Conservation (phyloP, 2,329 filamentous ascomycete species). For the Tolypocladium album region DNA sequence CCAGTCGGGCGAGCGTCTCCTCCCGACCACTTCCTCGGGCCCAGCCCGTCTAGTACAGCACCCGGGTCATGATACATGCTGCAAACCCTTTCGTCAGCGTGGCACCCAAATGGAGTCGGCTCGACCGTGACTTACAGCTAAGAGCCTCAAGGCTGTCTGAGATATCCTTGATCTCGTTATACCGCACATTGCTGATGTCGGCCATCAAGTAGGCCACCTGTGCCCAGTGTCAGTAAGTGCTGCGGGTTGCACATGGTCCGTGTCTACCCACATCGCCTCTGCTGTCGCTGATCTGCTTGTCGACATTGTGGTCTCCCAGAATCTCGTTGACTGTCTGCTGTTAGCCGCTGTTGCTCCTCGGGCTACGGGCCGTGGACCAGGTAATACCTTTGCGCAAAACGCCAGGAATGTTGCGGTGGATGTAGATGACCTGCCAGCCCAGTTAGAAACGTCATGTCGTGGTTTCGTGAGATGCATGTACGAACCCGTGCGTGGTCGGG, state of each 20-base stretch:
- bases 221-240: background rate
- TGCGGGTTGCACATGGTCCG: too few species aligned
- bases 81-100: background rate
- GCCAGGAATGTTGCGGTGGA: constrained; percentile 93
- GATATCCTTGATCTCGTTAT: constrained; percentile 73
- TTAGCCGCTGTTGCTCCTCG: background rate
- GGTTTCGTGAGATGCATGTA: background rate
- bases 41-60: constrained; percentile 27
- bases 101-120: background rate
- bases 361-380: background rate
- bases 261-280: constrained; percentile 61
- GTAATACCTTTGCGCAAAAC: constrained; percentile 67
- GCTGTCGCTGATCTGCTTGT: constrained; percentile 97
- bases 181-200: constrained; percentile 81
- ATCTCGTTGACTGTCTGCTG: constrained; percentile 70
- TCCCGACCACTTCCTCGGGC: background rate
- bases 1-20: background rate
- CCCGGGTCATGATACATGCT: constrained; percentile 36
- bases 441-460: background rate
- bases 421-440: constrained; percentile 63
- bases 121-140: constrained; percentile 47
- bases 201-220: constrained; percentile 93
- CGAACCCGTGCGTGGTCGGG: constrained; percentile 71
- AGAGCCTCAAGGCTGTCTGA: constrained; percentile 74
- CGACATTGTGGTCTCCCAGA: constrained; percentile 89